Base-by-base conservation (phyloP, 2,329 filamentous ascomycete species). In the Thyridium curvatum region DNA sequence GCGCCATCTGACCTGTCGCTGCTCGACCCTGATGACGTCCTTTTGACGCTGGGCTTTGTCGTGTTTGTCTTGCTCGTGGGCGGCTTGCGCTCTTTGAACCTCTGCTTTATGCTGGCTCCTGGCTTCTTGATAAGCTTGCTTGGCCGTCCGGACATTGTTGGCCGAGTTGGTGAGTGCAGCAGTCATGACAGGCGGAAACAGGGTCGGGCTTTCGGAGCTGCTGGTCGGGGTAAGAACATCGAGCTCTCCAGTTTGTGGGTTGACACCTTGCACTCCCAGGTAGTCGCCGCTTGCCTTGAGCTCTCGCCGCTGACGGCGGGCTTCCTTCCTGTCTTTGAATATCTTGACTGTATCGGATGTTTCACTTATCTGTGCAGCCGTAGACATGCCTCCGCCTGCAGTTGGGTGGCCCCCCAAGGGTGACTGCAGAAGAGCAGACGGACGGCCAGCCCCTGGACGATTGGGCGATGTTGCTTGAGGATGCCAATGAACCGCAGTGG, bases 221-320 rank as follows among this genome's bases (percentile, higher is more conserved):
- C 64, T 61, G 3, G 69, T 69, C 8, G 70, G 68, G 4, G 70
- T 74, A 30, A 75, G 56, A 12, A 71, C 54, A 41, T 77, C 69
- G 35, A 69, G 65, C 44, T 69, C 60, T 5, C 77, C 73, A 1
- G 77, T 79, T 32, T 65, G 58, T 0, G 76, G 76, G 48, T 80
- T 79, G 38, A 73, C 61, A 4, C 76, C 76, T 41, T 77, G 73
- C 2, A 79, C 71, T 2, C 74, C 75, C 0, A 80, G 64, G 49
- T 69, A 80, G 51, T 81, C 76, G 4, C 74, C 73, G 39, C 71
- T 76, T 39, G 70, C 65, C 43, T 69, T 73, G 39, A 78, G 59
- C 31, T 53, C 65, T 33, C 63, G 62, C 6, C 74, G 65, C 29
- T 63, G 57, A 13, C 52, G 58, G n/a, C 62, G 61, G 8, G 47